Evolutionary conservation across 2,329 filamentous ascomycete genomes (phyloP).

Genomic region (Colletotrichum graminicola): DNA sequence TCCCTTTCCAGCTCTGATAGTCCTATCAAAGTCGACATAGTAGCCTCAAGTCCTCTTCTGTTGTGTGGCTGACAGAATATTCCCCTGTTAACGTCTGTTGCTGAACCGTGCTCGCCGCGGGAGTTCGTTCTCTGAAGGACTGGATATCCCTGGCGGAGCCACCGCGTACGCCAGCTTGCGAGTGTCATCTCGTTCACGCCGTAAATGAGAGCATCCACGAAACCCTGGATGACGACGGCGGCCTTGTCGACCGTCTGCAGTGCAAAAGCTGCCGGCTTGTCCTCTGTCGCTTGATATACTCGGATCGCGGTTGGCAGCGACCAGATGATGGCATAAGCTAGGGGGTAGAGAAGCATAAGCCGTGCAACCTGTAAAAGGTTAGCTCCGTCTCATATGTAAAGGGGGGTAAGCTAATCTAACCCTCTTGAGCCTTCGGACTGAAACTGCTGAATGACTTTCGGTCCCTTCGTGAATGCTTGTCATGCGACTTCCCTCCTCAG

Average conservation of each 20-base stretch:
- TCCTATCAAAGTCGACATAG: neutral
- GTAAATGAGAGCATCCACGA: conserved; percentile 57
- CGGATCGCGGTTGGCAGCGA: conserved; percentile 55
- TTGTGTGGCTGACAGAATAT: neutral
- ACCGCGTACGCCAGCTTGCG: conserved; percentile 24
- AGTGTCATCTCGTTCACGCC: conserved; percentile 44
- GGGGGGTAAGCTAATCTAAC: conserved; percentile 18
- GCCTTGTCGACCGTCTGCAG: conserved; percentile 54
- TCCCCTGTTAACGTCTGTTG: neutral
- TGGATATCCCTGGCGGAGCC: conserved; percentile 11
- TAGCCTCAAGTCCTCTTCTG: neutral
- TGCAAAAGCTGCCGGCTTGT: conserved; percentile 51
- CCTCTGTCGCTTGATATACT: conserved; percentile 54
- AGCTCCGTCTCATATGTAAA: neutral
- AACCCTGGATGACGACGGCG: conserved; percentile 56
- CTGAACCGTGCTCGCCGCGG: neutral
- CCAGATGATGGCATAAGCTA: conserved; percentile 58
- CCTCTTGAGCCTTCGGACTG: conserved; percentile 44
- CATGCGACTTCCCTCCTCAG: conserved; percentile 3
- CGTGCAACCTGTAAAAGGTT: conserved; percentile 50
- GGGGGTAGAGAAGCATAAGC: conserved; percentile 57
- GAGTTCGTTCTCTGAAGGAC: neutral
- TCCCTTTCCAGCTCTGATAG: neutral
- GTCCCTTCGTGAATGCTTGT: conserved; percentile 9
- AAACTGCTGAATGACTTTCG: conserved; percentile 2